Conservation (phyloP, 306 rosid genomes). For the Acacia acuminata region DNA sequence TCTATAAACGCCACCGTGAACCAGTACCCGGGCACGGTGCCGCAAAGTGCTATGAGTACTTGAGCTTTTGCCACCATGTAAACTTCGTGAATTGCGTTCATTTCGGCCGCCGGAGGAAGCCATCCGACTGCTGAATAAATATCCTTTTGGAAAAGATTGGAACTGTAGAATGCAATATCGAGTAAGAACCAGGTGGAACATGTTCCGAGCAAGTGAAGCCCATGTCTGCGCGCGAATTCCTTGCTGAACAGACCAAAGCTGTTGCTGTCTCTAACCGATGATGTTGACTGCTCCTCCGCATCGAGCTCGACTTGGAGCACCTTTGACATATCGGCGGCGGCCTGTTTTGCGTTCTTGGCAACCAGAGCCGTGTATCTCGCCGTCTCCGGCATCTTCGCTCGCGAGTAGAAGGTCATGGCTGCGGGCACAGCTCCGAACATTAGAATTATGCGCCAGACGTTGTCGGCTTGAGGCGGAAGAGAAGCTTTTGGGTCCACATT, state of each 20-base stretch:
- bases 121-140: conserved; percentile 50
- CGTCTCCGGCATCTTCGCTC: conserved; percentile 45
- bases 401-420: conserved; percentile 30
- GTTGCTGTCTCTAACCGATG: background rate
- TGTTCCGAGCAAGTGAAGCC: conserved; percentile 42
- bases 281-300: background rate
- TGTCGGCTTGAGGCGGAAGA: conserved; percentile 34
- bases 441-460: conserved; percentile 48
- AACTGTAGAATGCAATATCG: conserved; percentile 48
- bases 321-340: conserved; percentile 44
- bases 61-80: conserved; percentile 49
- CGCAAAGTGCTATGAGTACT: conserved; percentile 47
- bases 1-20: conserved; percentile 47
- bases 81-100: conserved; percentile 53
- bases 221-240: conserved; percentile 34
- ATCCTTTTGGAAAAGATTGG: conserved; percentile 49
- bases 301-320: conserved; percentile 28
- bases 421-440: conserved; percentile 49
- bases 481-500: background rate
- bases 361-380: conserved; percentile 48
- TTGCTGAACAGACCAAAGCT: conserved; percentile 36
- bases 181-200: conserved; percentile 45
- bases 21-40: conserved; percentile 59
- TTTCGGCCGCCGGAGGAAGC: conserved; percentile 35
- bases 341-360: conserved; percentile 38